Conservation (phyloP, 192 early-diverging fungal species). For the Podila epigama region DNA sequence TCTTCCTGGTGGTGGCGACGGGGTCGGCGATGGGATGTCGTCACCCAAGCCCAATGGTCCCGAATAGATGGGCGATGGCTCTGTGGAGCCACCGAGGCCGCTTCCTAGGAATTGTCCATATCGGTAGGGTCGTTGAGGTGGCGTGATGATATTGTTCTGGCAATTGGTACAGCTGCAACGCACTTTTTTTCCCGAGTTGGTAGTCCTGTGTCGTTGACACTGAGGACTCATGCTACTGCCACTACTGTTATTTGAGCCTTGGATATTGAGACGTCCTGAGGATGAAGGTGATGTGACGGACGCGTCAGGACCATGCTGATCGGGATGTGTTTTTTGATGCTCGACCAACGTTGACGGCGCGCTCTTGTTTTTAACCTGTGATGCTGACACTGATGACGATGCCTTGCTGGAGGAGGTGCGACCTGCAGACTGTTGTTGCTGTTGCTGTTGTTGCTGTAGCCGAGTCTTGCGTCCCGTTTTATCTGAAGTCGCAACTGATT, state of each 20-base stretch:
- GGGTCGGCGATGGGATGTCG: constrained; percentile 42
- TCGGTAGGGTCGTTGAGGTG: constrained; percentile 25
- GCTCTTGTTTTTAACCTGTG: too few species aligned
- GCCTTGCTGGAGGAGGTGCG: too few species aligned
- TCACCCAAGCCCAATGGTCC: constrained; percentile 40
- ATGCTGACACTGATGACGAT: too few species aligned
- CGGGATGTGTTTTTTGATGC: too few species aligned
- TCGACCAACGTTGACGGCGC: too few species aligned
- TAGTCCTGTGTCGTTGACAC: constrained; percentile 8
- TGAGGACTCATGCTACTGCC: too few species aligned
- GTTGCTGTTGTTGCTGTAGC: too few species aligned
- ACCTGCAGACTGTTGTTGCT: too few species aligned
- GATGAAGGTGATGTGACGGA: background rate
- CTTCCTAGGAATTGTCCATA: constrained; percentile 33
- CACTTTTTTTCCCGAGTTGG: constrained; percentile 12
- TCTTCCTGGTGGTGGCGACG: constrained; percentile 34
- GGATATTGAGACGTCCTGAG: background rate
- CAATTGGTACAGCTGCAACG: constrained; percentile 13
- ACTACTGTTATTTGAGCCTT: too few species aligned
- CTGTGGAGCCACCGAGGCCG: background rate
- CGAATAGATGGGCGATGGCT: constrained; percentile 34
- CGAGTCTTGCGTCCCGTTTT: too few species aligned
- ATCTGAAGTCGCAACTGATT: too few species aligned
- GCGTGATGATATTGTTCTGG: constrained; percentile 7
- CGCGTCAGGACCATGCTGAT: too few species aligned